Evolutionary conservation across 371 early-diverging fungal species (phyloP).

Genomic region (Rhizopus delemar): DNA sequence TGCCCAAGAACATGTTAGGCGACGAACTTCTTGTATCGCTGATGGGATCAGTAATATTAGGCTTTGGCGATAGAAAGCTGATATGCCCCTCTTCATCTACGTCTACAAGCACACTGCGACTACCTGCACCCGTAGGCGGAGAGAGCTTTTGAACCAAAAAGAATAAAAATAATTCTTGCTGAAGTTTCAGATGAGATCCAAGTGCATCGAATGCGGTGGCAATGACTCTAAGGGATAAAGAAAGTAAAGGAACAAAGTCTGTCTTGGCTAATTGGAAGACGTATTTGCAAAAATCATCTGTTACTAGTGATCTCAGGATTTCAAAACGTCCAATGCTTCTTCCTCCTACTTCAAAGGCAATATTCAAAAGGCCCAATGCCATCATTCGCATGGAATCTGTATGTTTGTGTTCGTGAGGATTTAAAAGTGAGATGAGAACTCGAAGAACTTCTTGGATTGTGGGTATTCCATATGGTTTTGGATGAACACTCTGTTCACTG

Average conservation of each 20-base stretch:
- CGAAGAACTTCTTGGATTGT: slow-evolving; percentile 87
- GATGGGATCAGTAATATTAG: slow-evolving; percentile 10
- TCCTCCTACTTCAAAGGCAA: slow-evolving; percentile 86
- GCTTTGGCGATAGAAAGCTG: slow-evolving; percentile 19
- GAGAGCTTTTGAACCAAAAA: slow-evolving; percentile 72
- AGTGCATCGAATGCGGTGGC: slow-evolving; percentile 75
- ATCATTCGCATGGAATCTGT: slow-evolving; percentile 92
- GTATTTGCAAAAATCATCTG: slow-evolving; percentile 84
- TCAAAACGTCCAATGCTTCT: slow-evolving; percentile 72
- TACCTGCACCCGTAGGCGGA: slow-evolving; percentile 46
- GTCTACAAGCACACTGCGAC: slow-evolving; percentile 34
- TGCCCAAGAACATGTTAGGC: slow-evolving; percentile 43
- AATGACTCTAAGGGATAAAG: slow-evolving; percentile 66
- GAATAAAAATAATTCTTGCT: slow-evolving; percentile 78
- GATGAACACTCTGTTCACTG: slow-evolving; percentile 17
- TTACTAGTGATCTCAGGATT: slow-evolving; percentile 67
- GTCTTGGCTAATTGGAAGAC: slow-evolving; percentile 77
- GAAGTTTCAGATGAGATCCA: slow-evolving; percentile 69
- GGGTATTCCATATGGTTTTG: slow-evolving; percentile 76
- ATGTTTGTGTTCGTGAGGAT: slow-evolving; percentile 88
- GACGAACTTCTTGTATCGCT: slow-evolving; percentile 42
- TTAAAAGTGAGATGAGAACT: slow-evolving; percentile 85
- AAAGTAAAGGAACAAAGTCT: slow-evolving; percentile 62
- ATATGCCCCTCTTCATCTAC: slow-evolving; percentile 48
- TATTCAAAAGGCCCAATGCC: slow-evolving; percentile 78